phyloP scores from a whole-genome alignment of 805 yeast genomes.

The Isabelozyma pseudorhagii region DNA sequence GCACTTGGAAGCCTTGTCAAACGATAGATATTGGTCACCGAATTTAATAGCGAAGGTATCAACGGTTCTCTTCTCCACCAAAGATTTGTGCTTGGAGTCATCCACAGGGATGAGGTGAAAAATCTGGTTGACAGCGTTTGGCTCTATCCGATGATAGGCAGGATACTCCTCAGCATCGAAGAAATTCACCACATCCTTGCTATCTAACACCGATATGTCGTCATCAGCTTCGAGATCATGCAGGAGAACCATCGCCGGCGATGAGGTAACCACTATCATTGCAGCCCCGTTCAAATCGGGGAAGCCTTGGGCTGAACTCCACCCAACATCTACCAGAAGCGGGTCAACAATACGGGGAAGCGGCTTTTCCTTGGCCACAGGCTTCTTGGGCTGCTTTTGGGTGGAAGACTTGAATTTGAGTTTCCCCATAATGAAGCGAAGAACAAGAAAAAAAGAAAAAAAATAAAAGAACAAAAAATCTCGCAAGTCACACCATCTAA shows the following conservation, averaged over 20 bases:
- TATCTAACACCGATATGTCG: neutral
- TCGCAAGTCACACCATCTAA: neutral
- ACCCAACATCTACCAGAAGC: slow-evolving; percentile 2
- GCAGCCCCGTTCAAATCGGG: slow-evolving; percentile 8
- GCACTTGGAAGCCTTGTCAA: neutral
- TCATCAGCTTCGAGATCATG: neutral
- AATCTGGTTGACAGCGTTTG: slow-evolving; percentile 2
- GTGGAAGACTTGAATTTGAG: slow-evolving; percentile 8
- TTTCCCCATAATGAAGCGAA: slow-evolving; percentile 6
- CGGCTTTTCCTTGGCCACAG: neutral
- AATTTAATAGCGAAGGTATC: neutral
- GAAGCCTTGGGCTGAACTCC: slow-evolving; percentile 5
- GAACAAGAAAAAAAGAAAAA: too few species aligned
- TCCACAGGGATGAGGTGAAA: slow-evolving; percentile 3
- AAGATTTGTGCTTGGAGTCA: neutral
- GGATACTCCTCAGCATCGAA: neutral
- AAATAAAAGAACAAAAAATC: neutral
- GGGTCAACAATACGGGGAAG: neutral
- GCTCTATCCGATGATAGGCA: neutral
- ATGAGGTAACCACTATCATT: neutral
- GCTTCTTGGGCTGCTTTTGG: slow-evolving; percentile 3
- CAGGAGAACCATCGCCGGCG: neutral
- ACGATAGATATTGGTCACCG: slow-evolving; percentile 3
- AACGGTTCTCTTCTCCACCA: neutral
- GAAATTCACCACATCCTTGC: neutral